These are phyloP conservation scores for Podila epigama DNA, from an alignment of 192 early-diverging fungal species.

Conservation along the genomic window DNA sequence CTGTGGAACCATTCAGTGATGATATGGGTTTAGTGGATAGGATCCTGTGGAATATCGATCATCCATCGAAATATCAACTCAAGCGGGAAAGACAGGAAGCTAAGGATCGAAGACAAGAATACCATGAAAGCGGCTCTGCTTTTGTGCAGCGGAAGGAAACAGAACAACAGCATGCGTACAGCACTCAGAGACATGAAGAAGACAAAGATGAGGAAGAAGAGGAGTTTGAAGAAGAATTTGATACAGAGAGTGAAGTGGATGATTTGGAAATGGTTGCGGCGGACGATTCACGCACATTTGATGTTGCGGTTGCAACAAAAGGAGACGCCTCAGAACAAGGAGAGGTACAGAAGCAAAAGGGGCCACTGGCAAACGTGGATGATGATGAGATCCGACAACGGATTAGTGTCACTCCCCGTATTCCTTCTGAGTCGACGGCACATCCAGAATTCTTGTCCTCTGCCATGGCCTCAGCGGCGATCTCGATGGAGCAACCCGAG, in stretches of 20 bases:
- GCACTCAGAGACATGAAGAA: no score
- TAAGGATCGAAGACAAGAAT: neutral
- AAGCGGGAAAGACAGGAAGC: slow-evolving; percentile 9
- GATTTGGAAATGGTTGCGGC: slow-evolving; percentile 1
- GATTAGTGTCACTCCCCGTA: slow-evolving; percentile 20
- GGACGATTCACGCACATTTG: slow-evolving; percentile 1
- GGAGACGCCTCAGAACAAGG: slow-evolving; percentile 5
- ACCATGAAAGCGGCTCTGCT: neutral
- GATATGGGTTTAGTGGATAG: slow-evolving; percentile 32
- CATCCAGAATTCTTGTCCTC: slow-evolving; percentile 15
- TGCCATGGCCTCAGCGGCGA: slow-evolving; percentile 23
- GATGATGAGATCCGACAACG: slow-evolving; percentile 9
- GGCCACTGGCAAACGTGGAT: slow-evolving; percentile 1
- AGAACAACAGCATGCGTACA: no score
- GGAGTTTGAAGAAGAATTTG: slow-evolving; percentile 42
- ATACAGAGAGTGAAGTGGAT: slow-evolving; percentile 37
- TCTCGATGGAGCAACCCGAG: slow-evolving; percentile 21
- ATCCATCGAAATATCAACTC: slow-evolving; percentile 13
- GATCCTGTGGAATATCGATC: slow-evolving; percentile 39
- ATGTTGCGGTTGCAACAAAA: neutral
- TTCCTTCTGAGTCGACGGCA: slow-evolving; percentile 17
- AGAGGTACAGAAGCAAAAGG: no score
- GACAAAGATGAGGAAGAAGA: slow-evolving; percentile 3
- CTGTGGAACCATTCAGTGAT: slow-evolving; percentile 23
- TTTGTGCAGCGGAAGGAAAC: no score